phyloP scores from a whole-genome alignment of 2,329 filamentous ascomycete species.

The Cladophialophora chaetospira region DNA sequence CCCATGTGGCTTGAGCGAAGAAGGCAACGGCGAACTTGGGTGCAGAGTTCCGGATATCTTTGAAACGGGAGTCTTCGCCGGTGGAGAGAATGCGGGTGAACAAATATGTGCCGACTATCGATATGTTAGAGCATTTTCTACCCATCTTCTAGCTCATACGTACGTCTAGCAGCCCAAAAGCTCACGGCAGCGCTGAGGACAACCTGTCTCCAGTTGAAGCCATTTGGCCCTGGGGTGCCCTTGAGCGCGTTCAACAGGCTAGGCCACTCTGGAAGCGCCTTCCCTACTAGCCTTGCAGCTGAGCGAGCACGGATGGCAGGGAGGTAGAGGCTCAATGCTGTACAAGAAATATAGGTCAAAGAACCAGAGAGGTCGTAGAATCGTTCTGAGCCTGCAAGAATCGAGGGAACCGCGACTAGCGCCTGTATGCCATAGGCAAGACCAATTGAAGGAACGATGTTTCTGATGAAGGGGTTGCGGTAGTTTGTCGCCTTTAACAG shows the following conservation, averaged over 20 bases:
- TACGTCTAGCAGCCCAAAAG: constrained; percentile 65
- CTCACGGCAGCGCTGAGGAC: constrained; percentile 57
- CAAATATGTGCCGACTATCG: constrained; percentile 64
- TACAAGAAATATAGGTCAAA: constrained; percentile 66
- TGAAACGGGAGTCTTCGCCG: constrained; percentile 63
- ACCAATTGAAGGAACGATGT: constrained; percentile 62
- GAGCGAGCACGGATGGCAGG: constrained; percentile 59
- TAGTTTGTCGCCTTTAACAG: constrained; percentile 64
- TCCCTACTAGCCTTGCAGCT: constrained; percentile 48
- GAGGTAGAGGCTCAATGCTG: constrained; percentile 62
- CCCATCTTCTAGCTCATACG: constrained; percentile 30
- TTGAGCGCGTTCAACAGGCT: constrained; percentile 51
- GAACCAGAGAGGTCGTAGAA: constrained; percentile 71
- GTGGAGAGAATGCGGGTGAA: constrained; percentile 62
- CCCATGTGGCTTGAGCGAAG: constrained; percentile 67
- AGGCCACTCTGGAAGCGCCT: constrained; percentile 48
- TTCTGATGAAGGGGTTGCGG: constrained; percentile 63
- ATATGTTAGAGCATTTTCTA: background rate
- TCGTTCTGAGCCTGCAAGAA: constrained; percentile 61
- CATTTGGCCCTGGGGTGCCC: constrained; percentile 44
- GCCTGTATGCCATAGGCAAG: constrained; percentile 66
- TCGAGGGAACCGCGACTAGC: constrained; percentile 64
- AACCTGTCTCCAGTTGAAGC: constrained; percentile 65
- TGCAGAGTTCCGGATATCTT: constrained; percentile 55
- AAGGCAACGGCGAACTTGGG: constrained; percentile 58